Base-by-base conservation (phyloP, 139 green algal genomes). In the Edaphochlamys debaryana region DNA sequence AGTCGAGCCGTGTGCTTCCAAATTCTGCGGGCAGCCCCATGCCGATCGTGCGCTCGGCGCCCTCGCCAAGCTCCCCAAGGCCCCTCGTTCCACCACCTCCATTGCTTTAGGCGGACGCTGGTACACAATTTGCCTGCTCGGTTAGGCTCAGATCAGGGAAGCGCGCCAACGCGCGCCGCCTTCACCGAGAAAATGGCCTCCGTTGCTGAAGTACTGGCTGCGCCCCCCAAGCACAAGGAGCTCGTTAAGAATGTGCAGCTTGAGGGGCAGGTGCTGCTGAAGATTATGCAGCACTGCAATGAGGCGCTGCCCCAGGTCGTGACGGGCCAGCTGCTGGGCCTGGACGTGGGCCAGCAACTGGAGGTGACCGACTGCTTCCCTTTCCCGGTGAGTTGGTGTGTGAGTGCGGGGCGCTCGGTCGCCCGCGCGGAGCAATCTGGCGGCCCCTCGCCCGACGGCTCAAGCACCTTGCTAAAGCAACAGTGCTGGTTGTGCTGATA, bases 351-450 rank as follows among this genome's bases (percentile, higher is more conserved):
- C 0, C 77, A 92, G 34, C 98, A 94, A 52, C 90, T 99, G 34
- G 97, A 99, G 85, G 94, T 99, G 67, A 99, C 98, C 22, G 95
- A 99, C 85, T 98, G 93, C 90, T 99, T 99, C 75, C 95, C 98
- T 3, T 99, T 99, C 82, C 98, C 98, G 60, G 96, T 98, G 83
- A 83, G 93, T 68, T n/a, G n/a, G n/a, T n/a, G 8, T 6, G 54
- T 58, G 68, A 19, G 48, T n/a, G 22, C 36, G 27, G 69, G 42
- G 11, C 36, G 37, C 54, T 77, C 2, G 27, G 68, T n/a, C n/a
- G n/a, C n/a, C n/a, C n/a, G n/a, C n/a, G n/a, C n/a, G n/a, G n/a
- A n/a, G n/a, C n/a, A n/a, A n/a, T n/a, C n/a, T n/a, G n/a, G n/a
- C n/a, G n/a, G n/a, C n/a, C n/a, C n/a, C n/a, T n/a, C n/a, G 50